These are phyloP conservation scores for Podospora bellae-mahoneyi DNA, from an alignment of 495 filamentous ascomycete genomes.

Conservation along the genomic window DNA sequence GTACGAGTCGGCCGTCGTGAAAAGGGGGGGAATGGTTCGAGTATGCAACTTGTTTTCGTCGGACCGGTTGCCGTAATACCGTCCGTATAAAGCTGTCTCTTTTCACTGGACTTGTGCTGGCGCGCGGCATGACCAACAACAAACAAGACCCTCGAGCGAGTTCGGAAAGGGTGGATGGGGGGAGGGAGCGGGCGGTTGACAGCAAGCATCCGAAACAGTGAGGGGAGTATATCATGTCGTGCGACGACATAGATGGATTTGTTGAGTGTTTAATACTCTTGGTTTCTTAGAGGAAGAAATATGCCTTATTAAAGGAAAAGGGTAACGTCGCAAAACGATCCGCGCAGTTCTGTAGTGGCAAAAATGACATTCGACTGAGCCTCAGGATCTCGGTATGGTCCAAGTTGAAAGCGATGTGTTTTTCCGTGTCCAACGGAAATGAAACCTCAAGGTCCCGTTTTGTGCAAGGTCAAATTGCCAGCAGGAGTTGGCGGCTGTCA, in stretches of 20 bases:
- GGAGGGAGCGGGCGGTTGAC: neutral
- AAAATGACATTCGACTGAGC: neutral
- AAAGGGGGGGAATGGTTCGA: neutral
- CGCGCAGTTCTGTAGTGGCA: neutral
- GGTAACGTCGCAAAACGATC: neutral
- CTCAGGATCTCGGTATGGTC: neutral
- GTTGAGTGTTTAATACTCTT: neutral
- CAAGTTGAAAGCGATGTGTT: neutral
- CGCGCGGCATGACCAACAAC: neutral
- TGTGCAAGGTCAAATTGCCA: neutral
- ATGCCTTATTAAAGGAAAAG: neutral
- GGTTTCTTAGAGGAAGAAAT: neutral
- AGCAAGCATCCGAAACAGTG: neutral
- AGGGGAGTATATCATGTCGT: neutral
- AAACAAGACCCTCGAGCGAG: neutral
- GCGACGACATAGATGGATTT: neutral
- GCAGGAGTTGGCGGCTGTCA: neutral
- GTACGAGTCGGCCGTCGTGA: neutral
- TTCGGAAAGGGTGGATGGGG: neutral
- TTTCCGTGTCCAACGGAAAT: neutral
- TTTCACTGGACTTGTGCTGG: too few relatives aligned
- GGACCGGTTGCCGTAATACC: neutral
- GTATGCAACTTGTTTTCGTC: neutral
- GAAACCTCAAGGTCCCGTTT: neutral
- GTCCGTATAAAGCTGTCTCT: too few relatives aligned